A percentile compares a stretch with the other conserved stretches of the same genome.
Evolutionary conservation across 73 alveolate species (phyloP).

Genomic region (Tetrahymena borealis): DNA sequence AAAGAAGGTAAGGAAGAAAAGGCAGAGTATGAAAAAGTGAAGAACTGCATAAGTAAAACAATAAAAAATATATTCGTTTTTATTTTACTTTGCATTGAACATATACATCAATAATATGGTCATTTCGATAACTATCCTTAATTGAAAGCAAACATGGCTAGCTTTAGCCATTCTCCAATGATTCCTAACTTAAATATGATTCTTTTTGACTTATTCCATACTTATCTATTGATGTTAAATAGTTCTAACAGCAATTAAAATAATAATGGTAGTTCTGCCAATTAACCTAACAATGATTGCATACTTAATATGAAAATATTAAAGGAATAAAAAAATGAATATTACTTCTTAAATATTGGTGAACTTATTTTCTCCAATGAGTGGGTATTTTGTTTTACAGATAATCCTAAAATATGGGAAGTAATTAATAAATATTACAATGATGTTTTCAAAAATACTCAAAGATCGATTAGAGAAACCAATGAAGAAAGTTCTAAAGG

Average conservation of each 20-base stretch:
- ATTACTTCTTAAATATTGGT: not conserved
- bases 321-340: not conserved
- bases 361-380: not conserved
- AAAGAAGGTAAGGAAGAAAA: not conserved
- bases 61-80: not conserved
- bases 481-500: not conserved
- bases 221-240: not conserved
- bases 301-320: not conserved
- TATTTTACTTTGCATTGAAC: not conserved
- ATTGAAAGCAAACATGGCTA: not conserved
- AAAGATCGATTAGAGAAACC: not conserved
- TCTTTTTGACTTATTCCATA: not conserved
- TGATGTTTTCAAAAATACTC: not conserved
- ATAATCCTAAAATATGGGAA: not conserved
- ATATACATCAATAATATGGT: not conserved
- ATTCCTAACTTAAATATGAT: not conserved
- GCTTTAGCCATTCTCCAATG: not conserved
- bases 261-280: not conserved
- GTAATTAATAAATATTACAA: not conserved
- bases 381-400: not conserved
- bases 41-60: not conserved
- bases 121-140: not conserved
- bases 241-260: not conserved
- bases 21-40: not conserved
- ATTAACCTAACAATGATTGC: no score